phyloP scores from a whole-genome alignment of 2,329 filamentous ascomycete species.

The Colletotrichum navitas region DNA sequence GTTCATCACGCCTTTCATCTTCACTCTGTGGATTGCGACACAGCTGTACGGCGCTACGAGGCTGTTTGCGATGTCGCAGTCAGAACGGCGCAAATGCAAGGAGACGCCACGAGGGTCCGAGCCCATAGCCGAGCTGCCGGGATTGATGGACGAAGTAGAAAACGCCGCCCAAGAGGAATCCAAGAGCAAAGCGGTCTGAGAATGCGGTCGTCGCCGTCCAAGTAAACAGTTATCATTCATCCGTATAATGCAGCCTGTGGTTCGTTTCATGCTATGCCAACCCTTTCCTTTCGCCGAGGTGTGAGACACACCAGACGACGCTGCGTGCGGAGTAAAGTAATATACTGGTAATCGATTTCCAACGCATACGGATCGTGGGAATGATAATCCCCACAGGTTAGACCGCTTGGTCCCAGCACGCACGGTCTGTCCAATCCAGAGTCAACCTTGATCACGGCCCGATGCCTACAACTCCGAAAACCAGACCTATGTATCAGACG shows the following conservation, averaged over 20 bases:
- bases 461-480: not conserved
- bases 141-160: not conserved
- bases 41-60: constrained; percentile 41
- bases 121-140: constrained; percentile 19
- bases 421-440: not conserved
- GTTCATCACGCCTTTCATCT: constrained; percentile 37
- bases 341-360: not conserved
- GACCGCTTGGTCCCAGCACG: not conserved
- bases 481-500: too few relatives aligned
- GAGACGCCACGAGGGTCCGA: not conserved
- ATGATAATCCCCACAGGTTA: not conserved
- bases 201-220: too few relatives aligned
- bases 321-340: not conserved
- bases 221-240: too few relatives aligned
- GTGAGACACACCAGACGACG: not conserved
- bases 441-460: not conserved
- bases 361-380: not conserved
- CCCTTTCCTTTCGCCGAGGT: not conserved
- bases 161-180: not conserved
- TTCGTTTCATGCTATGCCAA: not conserved
- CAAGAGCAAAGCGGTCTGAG: constrained; percentile 15
- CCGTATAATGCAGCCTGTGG: not conserved
- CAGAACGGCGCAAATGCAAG: constrained; percentile 22
- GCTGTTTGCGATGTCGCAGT: constrained; percentile 31
- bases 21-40: constrained; percentile 38